These are phyloP conservation scores for Crucihimalaya himalaica DNA, from an alignment of 345 rosid species.

Conservation along the genomic window DNA sequence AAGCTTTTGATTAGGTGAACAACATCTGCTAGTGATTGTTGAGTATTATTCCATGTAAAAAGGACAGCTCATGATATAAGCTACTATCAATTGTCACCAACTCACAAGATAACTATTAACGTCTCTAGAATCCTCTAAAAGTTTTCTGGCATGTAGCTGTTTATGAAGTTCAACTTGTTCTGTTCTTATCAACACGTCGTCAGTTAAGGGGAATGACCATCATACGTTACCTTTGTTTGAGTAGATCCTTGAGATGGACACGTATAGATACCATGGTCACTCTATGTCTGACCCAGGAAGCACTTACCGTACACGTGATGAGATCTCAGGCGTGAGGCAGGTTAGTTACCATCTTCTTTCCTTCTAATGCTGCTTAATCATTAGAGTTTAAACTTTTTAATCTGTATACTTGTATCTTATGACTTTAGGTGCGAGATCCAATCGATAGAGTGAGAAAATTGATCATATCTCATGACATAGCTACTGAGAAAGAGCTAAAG, in stretches of 20 bases:
- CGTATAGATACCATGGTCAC: constrained; percentile 94
- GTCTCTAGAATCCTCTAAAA: not conserved
- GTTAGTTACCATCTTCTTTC: constrained; percentile 35
- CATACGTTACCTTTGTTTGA: constrained; percentile 16
- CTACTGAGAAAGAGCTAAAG: constrained; percentile 91
- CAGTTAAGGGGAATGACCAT: not conserved
- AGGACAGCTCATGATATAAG: not conserved
- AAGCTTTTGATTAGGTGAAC: not conserved
- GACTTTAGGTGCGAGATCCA: constrained; percentile 61
- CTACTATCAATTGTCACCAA: not conserved
- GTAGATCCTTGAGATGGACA: constrained; percentile 95
- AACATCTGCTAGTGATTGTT: not conserved
- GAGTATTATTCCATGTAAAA: not conserved
- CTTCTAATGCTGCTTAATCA: not conserved
- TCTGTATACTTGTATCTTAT: not conserved
- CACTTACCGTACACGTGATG: constrained; percentile 98
- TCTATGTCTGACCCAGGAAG: constrained; percentile 99
- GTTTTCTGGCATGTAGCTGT: not conserved
- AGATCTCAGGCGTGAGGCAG: constrained; percentile 86
- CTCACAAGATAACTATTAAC: not conserved
- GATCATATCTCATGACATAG: constrained; percentile 53
- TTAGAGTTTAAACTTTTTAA: not conserved
- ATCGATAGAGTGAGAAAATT: constrained; percentile 52
- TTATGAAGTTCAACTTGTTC: not conserved
- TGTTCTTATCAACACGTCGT: not conserved